Conservation (phyloP, 2,329 filamentous ascomycete genomes). For the Colletotrichum sp. region DNA sequence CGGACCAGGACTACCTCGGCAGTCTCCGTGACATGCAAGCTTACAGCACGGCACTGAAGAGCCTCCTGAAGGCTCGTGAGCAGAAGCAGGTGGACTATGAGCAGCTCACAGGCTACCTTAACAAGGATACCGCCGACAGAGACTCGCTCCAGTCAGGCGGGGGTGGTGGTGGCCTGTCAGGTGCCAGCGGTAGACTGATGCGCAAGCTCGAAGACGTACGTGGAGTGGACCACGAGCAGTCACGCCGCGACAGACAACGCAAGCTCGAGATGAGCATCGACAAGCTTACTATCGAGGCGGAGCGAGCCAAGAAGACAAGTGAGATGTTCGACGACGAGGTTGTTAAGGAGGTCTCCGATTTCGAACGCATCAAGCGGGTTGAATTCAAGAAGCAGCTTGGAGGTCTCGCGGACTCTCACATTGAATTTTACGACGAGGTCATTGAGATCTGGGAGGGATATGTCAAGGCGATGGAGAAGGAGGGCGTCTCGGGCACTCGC, state of each 20-base stretch:
- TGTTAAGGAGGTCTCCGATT: conserved; percentile 89
- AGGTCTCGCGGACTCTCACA: conserved; percentile 81
- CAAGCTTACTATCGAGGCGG: conserved; percentile 87
- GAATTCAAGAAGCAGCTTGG: conserved; percentile 92
- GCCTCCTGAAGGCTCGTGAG: conserved; percentile 89
- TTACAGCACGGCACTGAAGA: conserved; percentile 87
- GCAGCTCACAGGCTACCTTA: conserved; percentile 92
- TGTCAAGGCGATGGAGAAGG: conserved; percentile 83
- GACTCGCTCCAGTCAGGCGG: conserved; percentile 76
- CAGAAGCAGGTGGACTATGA: conserved; percentile 99
- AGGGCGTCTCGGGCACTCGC: conserved; percentile 43
- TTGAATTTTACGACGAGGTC: conserved; percentile 83
- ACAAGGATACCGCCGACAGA: conserved; percentile 86
- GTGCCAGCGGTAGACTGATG: conserved; percentile 85
- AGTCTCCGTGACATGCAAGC: conserved; percentile 94
- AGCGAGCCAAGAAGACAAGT: conserved; percentile 82
- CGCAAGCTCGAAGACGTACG: conserved; percentile 96
- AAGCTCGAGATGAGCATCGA: conserved; percentile 94
- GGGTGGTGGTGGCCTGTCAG: conserved; percentile 61
- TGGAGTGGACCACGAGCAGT: conserved; percentile 94
- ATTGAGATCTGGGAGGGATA: conserved; percentile 89
- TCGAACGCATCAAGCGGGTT: conserved; percentile 93
- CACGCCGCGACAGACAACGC: conserved; percentile 82
- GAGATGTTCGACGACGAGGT: conserved; percentile 98
- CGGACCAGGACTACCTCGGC: conserved; percentile 94